These are phyloP conservation scores for Tarenaya hassleriana DNA, from an alignment of 345 rosid species.

Conservation along the genomic window DNA sequence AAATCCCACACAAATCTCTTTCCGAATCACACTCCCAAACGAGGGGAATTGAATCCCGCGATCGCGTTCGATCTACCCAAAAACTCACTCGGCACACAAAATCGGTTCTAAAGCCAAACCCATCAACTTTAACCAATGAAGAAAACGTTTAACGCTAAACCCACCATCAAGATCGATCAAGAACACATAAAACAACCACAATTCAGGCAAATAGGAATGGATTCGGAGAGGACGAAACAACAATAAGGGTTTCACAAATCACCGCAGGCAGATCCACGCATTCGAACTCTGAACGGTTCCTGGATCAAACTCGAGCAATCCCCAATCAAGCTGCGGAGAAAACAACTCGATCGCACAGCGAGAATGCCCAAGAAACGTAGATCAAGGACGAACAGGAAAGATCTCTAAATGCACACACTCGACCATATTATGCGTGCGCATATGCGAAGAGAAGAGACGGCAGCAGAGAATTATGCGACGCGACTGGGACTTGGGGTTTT, in stretches of 20 bases:
- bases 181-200: background rate
- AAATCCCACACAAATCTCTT: conserved; percentile 8
- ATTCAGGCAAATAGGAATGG: background rate
- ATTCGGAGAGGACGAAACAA: background rate
- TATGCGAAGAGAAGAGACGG: background rate
- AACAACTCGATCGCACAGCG: background rate
- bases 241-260: background rate
- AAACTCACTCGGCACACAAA: background rate
- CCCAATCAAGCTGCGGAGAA: background rate
- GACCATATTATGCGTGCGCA: background rate
- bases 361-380: background rate
- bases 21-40: background rate
- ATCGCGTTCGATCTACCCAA: background rate
- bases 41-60: background rate
- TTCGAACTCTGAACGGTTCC: conserved; percentile 26
- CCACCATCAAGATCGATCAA: conserved; percentile 8
- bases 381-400: background rate
- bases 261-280: conserved; percentile 27
- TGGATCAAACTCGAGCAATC: conserved; percentile 25
- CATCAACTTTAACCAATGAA: background rate
- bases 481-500: background rate
- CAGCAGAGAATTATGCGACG: background rate
- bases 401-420: background rate
- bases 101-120: background rate
- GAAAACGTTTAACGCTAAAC: background rate